Evolutionary conservation across 768 basidiomycete species (phyloP).

Genomic region (Boletus reticuloceps): DNA sequence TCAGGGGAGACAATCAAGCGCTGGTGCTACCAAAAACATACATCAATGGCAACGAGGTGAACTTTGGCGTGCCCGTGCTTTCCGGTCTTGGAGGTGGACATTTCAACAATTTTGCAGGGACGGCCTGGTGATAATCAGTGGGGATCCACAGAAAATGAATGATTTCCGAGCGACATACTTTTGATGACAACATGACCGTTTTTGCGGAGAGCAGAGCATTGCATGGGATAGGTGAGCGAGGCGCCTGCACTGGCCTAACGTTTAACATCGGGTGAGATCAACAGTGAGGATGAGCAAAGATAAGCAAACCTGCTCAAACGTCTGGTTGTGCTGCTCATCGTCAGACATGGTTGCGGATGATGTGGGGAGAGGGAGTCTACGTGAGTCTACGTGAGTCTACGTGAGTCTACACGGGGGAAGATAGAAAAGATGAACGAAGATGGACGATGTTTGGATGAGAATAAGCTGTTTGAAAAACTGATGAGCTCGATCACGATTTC

Average conservation of each 20-base stretch:
- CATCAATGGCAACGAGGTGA: conserved; percentile 95
- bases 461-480: conserved; percentile 16
- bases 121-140: conserved; percentile 46
- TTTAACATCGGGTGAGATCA: conserved; percentile 19
- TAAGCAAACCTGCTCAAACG: conserved; percentile 71
- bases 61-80: conserved; percentile 99
- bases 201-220: conserved; percentile 96
- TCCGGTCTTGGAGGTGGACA: conserved; percentile 99
- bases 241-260: conserved; percentile 68
- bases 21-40: conserved; percentile 41
- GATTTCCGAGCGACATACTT: conserved; percentile 37
- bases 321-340: conserved; percentile 90
- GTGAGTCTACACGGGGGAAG: conserved; percentile 19
- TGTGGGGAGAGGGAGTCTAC: conserved; percentile 14
- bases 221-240: conserved; percentile 80
- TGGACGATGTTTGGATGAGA: conserved; percentile 21
- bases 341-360: conserved; percentile 67
- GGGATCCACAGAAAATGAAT: background rate
- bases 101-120: conserved; percentile 98
- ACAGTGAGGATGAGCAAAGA: conserved; percentile 3
- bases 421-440: conserved; percentile 28
- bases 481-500: conserved; percentile 24
- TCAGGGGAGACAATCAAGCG: background rate
- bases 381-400: conserved; percentile 24
- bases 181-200: conserved; percentile 96